Evolutionary conservation across 1,284 basidiomycete genomes (phyloP).

Genomic region (Sporisorium scitamineum): DNA sequence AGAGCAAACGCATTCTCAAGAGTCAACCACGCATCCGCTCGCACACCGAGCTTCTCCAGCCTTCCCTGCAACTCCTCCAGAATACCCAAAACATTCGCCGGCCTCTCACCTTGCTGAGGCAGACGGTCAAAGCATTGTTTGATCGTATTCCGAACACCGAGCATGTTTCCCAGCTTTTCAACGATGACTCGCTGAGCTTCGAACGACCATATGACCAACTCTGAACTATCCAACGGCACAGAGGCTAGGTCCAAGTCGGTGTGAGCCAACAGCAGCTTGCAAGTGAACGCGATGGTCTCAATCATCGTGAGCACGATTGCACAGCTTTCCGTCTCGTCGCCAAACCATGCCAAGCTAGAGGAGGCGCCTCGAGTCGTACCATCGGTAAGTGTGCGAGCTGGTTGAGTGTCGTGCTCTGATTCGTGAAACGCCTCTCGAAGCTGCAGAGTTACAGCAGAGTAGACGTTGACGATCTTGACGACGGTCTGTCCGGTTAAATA

Average conservation of each 20-base stretch:
- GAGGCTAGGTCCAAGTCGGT: neutral
- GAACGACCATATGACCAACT: neutral
- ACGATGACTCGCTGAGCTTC: slow-evolving; percentile 3
- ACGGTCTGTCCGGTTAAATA: neutral
- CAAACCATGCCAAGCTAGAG: neutral
- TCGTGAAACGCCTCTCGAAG: slow-evolving; percentile 15
- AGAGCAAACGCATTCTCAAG: slow-evolving; percentile 9
- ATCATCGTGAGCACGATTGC: slow-evolving; percentile 15
- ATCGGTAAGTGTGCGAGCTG: no score
- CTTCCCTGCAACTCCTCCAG: neutral
- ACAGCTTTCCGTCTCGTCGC: neutral
- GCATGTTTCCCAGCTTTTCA: slow-evolving; percentile 15
- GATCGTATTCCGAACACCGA: slow-evolving; percentile 22
- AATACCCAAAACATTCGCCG: neutral
- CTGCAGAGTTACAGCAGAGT: slow-evolving; percentile 20
- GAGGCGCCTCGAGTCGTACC: neutral
- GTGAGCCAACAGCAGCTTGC: neutral
- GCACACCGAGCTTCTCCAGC: slow-evolving; percentile 13
- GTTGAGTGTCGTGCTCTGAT: neutral
- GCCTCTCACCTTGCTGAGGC: slow-evolving; percentile 10
- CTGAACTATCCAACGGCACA: neutral
- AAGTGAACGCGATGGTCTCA: slow-evolving; percentile 15
- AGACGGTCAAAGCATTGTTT: slow-evolving; percentile 24
- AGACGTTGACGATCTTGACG: slow-evolving; percentile 15
- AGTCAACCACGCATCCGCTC: slow-evolving; percentile 25